Percentiles rank a stretch among this genome's conserved stretches.
These are phyloP conservation scores for Sisymbrium altissimum DNA, from an alignment of 345 rosid genomes.

Conservation along the genomic window DNA sequence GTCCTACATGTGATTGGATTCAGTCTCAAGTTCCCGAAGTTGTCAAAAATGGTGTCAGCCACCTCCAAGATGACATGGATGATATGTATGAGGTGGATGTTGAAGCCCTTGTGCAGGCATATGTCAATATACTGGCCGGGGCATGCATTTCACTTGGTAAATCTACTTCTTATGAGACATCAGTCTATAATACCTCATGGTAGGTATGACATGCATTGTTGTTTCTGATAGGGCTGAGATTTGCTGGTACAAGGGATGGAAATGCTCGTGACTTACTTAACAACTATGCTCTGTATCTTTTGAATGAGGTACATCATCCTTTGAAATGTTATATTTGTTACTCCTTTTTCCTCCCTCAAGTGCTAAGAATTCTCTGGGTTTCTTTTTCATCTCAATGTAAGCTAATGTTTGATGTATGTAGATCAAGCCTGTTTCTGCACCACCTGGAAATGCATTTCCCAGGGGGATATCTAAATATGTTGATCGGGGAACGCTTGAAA, in stretches of 20 bases:
- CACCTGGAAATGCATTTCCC: conserved; percentile 51
- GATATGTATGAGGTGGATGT: conserved; percentile 74
- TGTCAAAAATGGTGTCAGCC: conserved; percentile 55
- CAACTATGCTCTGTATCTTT: conserved; percentile 69
- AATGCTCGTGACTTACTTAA: conserved; percentile 82
- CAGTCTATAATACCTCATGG: conserved; percentile 14
- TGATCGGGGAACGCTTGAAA: conserved; percentile 92
- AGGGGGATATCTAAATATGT: conserved; percentile 76
- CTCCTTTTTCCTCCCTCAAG: not conserved
- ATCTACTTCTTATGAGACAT: not conserved
- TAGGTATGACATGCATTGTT: conserved; percentile 21
- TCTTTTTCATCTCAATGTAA: conserved; percentile 13
- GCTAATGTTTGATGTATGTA: conserved; percentile 37
- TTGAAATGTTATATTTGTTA: conserved; percentile 15
- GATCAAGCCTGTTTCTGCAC: conserved; percentile 76
- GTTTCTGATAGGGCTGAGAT: conserved; percentile 68
- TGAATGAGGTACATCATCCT: conserved; percentile 72
- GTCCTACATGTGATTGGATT: conserved; percentile 84
- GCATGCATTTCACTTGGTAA: conserved; percentile 94
- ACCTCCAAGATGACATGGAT: conserved; percentile 56
- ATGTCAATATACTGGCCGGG: conserved; percentile 85
- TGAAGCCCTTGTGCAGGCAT: conserved; percentile 84
- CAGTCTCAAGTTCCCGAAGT: conserved; percentile 85
- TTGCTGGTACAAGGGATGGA: conserved; percentile 89
- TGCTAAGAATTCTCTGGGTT: conserved; percentile 1